These are phyloP conservation scores for Trichoderma pleuroti DNA, from an alignment of 2,329 filamentous ascomycete genomes.

Conservation along the genomic window DNA sequence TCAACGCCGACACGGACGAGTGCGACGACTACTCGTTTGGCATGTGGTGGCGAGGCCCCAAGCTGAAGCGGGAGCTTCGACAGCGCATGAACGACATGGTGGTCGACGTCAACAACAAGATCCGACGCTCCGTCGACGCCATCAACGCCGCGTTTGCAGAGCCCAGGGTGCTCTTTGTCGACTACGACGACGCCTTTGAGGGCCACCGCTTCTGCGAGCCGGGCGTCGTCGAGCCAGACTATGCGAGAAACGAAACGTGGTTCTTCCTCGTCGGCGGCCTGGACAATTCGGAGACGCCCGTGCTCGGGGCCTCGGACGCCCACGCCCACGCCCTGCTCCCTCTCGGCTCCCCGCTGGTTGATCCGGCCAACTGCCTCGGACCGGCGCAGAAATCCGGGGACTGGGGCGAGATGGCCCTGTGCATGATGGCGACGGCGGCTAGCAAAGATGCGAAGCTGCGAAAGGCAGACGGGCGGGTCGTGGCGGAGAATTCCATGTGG, in stretches of 20 bases:
- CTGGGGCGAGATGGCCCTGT: slow-evolving; percentile 43
- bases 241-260: slow-evolving; percentile 42
- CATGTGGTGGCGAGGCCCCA: slow-evolving; percentile 44
- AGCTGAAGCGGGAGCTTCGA: slow-evolving; percentile 39
- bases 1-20: slow-evolving; percentile 41
- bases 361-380: slow-evolving; percentile 37
- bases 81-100: slow-evolving; percentile 45
- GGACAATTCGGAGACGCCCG: slow-evolving; percentile 33
- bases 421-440: slow-evolving; percentile 43
- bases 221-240: slow-evolving; percentile 42
- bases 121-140: slow-evolving; percentile 33
- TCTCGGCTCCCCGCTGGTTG: slow-evolving; percentile 32
- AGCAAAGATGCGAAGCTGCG: slow-evolving; percentile 35
- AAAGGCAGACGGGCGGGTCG: slow-evolving; percentile 27
- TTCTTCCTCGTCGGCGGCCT: slow-evolving; percentile 46
- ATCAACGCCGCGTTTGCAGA: slow-evolving; percentile 38
- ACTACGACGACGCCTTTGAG: slow-evolving; percentile 43
- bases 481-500: slow-evolving; percentile 40
- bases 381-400: slow-evolving; percentile 37
- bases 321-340: slow-evolving; percentile 30
- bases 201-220: slow-evolving; percentile 45
- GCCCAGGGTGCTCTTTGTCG: slow-evolving; percentile 41
- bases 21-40: slow-evolving; percentile 45
- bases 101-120: slow-evolving; percentile 39
- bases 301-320: not conserved